Evolutionary conservation across 2,329 filamentous ascomycete species (phyloP), one percentile per base, ranked within the genome.

Genomic region (Colletotrichum tofieldiae): DNA sequence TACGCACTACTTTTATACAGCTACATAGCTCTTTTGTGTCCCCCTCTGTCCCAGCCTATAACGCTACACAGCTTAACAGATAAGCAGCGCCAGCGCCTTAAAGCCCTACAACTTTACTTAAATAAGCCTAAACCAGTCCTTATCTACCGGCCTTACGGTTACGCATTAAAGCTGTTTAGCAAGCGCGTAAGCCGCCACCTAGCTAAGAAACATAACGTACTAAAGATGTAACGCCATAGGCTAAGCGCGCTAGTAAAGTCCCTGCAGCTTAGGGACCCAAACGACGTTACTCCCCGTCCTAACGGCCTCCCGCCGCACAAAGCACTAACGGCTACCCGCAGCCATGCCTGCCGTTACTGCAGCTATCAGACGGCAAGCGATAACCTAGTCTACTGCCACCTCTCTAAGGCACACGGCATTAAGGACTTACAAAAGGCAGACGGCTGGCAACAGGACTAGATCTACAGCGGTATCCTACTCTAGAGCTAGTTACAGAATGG

Each of bases 181-280:
- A 49, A 54, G 61, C 49, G 29, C 7, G 35, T 64, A 32, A 64
- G 61, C 35, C 37, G 61, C 35, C 47, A 64, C 47, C 61, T 64
- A 3, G 61, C 47, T 9, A n/a, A 64, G 61, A 64, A 64, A n/a
- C 35, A 64, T 4, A 7, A 43, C 8, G n/a, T 64, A 18, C 23
- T 16, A 1, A 64, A 64, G 47, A 0, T 7, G 16, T 0, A 64
- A 23, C 49, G 49, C 49, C 23, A 32, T n/a, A n/a, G 61, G 14
- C 49, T 64, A 20, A 55, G 47, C 37, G 35, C 23, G 7, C 23
- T 64, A 1, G 61, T 64, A 5, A 64, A 55, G 49, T 45, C 61
- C 9, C 37, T 54, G 5, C 3, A 3, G 11, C 39, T 60, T 3
- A 16, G n/a, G 5, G 56, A 60, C 16, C 56, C 26, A 1, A 60